Conservation (phyloP, 768 basidiomycete genomes). For the Lactifluus piperatus region DNA sequence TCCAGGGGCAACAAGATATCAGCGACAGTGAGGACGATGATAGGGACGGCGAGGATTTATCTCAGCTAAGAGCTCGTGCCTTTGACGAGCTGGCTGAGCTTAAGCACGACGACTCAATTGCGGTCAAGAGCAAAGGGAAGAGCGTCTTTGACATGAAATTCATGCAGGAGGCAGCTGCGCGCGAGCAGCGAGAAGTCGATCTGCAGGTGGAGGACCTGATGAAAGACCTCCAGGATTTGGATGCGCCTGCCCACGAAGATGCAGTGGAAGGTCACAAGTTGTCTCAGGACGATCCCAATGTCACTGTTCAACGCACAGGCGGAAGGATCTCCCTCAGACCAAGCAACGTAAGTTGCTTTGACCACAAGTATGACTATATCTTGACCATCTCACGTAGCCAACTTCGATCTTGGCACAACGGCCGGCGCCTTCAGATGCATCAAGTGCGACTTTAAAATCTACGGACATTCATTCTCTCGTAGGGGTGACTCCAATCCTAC, state of each 20-base stretch:
- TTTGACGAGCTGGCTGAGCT: constrained; percentile 21
- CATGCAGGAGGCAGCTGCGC: constrained; percentile 86
- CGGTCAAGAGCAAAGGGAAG: constrained; percentile 36
- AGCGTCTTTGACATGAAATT: constrained; percentile 95
- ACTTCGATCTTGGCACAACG: constrained; percentile 8
- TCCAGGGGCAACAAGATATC: constrained; percentile 48
- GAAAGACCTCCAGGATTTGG: constrained; percentile 48
- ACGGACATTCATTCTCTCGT: constrained; percentile 38
- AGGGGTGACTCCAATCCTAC: constrained; percentile 19
- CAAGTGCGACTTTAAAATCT: constrained; percentile 61
- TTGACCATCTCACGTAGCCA: constrained; percentile 6
- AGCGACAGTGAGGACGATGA: constrained; percentile 43
- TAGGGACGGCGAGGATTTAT: constrained; percentile 50
- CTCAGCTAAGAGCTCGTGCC: constrained; percentile 26
- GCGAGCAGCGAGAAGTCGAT: constrained; percentile 49
- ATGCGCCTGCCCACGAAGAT: constrained; percentile 25
- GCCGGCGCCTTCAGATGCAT: constrained; percentile 41
- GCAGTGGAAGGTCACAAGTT: constrained; percentile 26
- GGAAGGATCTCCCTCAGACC: constrained; percentile 61
- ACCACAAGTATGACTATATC: background rate
- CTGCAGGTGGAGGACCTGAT: constrained; percentile 65
- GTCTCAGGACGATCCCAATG: constrained; percentile 29
- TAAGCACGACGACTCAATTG: constrained; percentile 4
- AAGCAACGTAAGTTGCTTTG: constrained; percentile 24
- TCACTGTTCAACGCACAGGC: constrained; percentile 48